Evolutionary conservation across 192 early-diverging fungal genomes (phyloP).

Genomic region (Umbelopsis sp.): DNA sequence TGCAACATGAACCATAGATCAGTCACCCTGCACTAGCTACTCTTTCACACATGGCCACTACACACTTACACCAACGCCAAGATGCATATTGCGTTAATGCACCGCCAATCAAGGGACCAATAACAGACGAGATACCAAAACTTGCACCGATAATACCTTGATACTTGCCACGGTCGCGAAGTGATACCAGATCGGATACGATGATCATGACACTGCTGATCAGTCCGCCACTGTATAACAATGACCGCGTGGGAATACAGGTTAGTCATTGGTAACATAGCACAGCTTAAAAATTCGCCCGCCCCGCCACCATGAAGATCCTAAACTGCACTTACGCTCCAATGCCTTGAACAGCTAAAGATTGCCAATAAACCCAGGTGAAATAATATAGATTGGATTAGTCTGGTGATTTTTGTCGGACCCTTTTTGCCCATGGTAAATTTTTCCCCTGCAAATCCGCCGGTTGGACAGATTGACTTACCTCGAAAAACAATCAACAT

Average conservation of each 20-base stretch:
- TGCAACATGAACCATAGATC: too few relatives aligned
- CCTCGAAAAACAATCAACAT: conserved; percentile 69
- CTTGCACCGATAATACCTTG: conserved; percentile 56
- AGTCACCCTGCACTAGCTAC: too few relatives aligned
- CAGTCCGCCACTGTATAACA: conserved; percentile 28
- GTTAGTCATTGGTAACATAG: background rate
- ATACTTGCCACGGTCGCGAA: conserved; percentile 68
- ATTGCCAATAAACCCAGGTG: too few relatives aligned
- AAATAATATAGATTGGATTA: too few relatives aligned
- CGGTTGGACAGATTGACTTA: background rate
- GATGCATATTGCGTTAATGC: conserved; percentile 57
- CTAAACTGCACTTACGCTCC: conserved; percentile 38
- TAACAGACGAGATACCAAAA: conserved; percentile 54
- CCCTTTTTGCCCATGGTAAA: too few relatives aligned
- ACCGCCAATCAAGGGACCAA: conserved; percentile 64
- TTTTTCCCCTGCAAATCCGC: background rate
- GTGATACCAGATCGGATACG: conserved; percentile 67
- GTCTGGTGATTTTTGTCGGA: too few relatives aligned
- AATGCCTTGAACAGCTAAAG: conserved; percentile 68
- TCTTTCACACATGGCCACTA: too few relatives aligned
- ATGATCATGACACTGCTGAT: conserved; percentile 67
- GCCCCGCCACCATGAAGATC: background rate
- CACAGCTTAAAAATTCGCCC: too few relatives aligned
- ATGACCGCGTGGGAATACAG: background rate
- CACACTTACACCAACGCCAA: conserved; percentile 46